Percentiles rank a stretch among this genome's conserved stretches.
These are phyloP conservation scores for Leccinum pellstonianum DNA, from an alignment of 768 basidiomycete species.

Conservation along the genomic window DNA sequence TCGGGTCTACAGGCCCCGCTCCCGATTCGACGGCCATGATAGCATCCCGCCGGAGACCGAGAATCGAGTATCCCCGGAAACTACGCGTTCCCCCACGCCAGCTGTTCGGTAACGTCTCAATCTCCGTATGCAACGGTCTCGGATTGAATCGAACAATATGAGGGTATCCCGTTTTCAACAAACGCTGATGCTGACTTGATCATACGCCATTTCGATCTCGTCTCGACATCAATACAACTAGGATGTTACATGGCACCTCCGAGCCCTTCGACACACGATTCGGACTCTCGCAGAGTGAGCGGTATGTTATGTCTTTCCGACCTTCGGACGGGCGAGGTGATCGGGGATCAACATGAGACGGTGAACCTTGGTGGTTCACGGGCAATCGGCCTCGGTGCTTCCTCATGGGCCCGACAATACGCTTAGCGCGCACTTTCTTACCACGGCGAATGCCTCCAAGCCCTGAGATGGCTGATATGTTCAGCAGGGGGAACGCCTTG, in stretches of 20 bases:
- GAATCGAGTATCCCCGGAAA: constrained; percentile 3
- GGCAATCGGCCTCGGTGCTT: background rate
- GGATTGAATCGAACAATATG: constrained; percentile 4
- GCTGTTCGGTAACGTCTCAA: background rate
- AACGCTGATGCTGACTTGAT: background rate
- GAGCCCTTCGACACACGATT: constrained; percentile 4
- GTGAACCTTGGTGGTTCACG: background rate
- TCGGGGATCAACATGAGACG: background rate
- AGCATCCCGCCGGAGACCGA: background rate
- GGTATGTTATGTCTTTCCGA: background rate
- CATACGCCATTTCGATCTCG: background rate
- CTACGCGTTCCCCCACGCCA: background rate
- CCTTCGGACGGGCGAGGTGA: background rate
- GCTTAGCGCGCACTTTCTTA: background rate
- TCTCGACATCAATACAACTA: constrained; percentile 8
- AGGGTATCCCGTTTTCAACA: constrained; percentile 2
- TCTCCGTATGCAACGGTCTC: constrained; percentile 18
- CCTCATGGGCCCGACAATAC: background rate
- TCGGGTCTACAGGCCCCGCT: background rate
- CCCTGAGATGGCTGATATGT: background rate
- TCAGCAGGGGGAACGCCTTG: background rate
- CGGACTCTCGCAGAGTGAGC: background rate
- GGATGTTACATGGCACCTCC: constrained; percentile 24
- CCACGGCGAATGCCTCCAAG: background rate
- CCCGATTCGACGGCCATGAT: background rate